Percentiles rank a stretch among this genome's conserved stretches.
Conservation (phyloP, 1,284 basidiomycete species). For the Tilletia indica region DNA sequence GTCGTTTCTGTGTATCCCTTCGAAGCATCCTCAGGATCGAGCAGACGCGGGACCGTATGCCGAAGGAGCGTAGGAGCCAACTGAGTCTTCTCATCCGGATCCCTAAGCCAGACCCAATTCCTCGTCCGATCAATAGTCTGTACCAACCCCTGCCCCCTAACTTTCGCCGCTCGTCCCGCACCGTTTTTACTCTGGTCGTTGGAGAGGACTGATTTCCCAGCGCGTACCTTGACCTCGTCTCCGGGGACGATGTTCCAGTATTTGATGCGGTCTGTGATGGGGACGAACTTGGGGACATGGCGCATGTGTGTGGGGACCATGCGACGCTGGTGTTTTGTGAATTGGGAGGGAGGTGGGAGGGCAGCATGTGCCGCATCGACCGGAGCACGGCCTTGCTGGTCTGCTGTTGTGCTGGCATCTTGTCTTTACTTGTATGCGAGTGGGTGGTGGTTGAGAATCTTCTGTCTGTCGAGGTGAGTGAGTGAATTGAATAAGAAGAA, state of each 20-base stretch:
- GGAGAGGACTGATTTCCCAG: constrained; percentile 43
- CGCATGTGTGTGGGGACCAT: constrained; percentile 52
- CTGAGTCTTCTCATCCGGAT: constrained; percentile 41
- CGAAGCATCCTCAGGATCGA: constrained; percentile 35
- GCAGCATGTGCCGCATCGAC: constrained; percentile 53
- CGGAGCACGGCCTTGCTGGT: constrained; percentile 39
- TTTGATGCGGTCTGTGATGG: constrained; percentile 56
- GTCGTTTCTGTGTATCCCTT: constrained; percentile 49
- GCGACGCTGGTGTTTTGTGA: constrained; percentile 48
- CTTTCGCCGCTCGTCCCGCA: constrained; percentile 20
- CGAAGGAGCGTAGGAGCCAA: constrained; percentile 45
- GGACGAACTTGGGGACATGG: constrained; percentile 51
- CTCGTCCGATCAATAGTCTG: constrained; percentile 44
- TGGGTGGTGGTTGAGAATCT: no score
- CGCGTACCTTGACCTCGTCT: constrained; percentile 54
- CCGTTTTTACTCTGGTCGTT: constrained; percentile 29
- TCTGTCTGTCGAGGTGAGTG: no score
- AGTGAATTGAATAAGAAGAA: no score
- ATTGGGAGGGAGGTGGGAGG: constrained; percentile 30
- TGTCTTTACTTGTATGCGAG: background rate
- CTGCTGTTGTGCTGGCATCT: background rate
- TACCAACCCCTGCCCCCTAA: constrained; percentile 50
- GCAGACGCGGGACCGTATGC: constrained; percentile 43
- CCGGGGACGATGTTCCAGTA: constrained; percentile 58
- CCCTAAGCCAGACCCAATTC: constrained; percentile 49